These are phyloP conservation scores for Zygosaccharomyces pseudorouxii DNA, from an alignment of 805 yeast species.

Conservation along the genomic window DNA sequence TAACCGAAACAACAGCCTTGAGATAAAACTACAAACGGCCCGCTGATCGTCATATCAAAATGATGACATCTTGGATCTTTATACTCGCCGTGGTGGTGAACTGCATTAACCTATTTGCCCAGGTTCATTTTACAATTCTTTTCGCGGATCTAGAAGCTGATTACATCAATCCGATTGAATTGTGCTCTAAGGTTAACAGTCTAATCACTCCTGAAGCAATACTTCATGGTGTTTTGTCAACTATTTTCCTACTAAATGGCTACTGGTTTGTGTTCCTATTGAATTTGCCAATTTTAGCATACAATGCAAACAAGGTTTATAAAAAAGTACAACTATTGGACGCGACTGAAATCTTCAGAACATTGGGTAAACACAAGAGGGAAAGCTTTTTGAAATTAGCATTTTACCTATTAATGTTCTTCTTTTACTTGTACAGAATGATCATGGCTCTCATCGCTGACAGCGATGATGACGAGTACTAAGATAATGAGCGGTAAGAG, in stretches of 20 bases:
- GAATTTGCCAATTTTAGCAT: slow-evolving; percentile 79
- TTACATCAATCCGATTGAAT: slow-evolving; percentile 94
- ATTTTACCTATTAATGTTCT: slow-evolving; percentile 86
- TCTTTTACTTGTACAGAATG: slow-evolving; percentile 94
- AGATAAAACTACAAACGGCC: neutral
- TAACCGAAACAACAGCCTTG: neutral
- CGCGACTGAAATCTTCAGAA: slow-evolving; percentile 96
- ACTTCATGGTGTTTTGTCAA: slow-evolving; percentile 66
- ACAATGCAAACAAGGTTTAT: slow-evolving; percentile 73
- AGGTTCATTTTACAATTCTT: slow-evolving; percentile 92
- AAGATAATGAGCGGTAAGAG: neutral
- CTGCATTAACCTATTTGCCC: slow-evolving; percentile 82
- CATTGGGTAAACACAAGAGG: slow-evolving; percentile 86
- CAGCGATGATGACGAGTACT: slow-evolving; percentile 32
- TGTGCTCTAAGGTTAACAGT: slow-evolving; percentile 87
- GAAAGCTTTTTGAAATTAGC: slow-evolving; percentile 89
- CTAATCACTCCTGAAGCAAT: slow-evolving; percentile 88
- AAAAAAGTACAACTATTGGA: slow-evolving; percentile 82
- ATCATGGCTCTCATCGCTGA: slow-evolving; percentile 85
- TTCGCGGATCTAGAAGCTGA: slow-evolving; percentile 94
- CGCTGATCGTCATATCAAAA: neutral
- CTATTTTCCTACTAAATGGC: slow-evolving; percentile 74
- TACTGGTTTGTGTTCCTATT: slow-evolving; percentile 87
- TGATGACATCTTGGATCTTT: slow-evolving; percentile 35
- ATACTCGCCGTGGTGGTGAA: slow-evolving; percentile 77